A percentile compares a stretch with the other conserved stretches of the same genome.
phyloP scores from a whole-genome alignment of 2,329 filamentous ascomycete species.

The Penicillium sp. region DNA sequence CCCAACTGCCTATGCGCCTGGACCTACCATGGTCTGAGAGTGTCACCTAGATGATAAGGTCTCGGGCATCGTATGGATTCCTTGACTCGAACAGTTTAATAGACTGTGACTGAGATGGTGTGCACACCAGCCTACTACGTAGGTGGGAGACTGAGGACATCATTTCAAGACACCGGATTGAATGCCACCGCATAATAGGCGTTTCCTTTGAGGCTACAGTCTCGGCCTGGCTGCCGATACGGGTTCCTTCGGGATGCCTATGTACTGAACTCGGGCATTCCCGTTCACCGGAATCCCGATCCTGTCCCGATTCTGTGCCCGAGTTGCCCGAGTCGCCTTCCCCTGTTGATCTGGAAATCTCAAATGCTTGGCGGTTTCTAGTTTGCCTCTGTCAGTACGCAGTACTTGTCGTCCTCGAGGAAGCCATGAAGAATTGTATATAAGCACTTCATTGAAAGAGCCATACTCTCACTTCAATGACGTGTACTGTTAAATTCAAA shows the following conservation, averaged over 20 bases:
- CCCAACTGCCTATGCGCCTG: background rate
- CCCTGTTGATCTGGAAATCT: constrained; percentile 7
- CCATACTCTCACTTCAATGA: background rate
- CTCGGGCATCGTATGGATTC: constrained; percentile 6
- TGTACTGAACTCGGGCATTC: constrained; percentile 12
- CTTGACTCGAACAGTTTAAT: background rate
- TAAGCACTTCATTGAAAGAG: background rate
- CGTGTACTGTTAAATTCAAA: background rate
- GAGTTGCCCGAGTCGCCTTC: constrained; percentile 10
- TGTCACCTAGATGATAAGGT: constrained; percentile 6
- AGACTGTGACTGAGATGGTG: background rate
- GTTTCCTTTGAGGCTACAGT: background rate
- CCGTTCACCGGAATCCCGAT: constrained; percentile 24
- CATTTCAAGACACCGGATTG: background rate
- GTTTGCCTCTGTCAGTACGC: background rate
- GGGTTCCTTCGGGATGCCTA: constrained; percentile 18
- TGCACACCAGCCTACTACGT: background rate
- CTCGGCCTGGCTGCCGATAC: constrained; percentile 16
- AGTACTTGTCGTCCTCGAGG: background rate
- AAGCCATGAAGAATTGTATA: no score
- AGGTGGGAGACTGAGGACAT: background rate
- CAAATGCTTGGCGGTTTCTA: background rate
- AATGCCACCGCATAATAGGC: background rate
- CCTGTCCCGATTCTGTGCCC: constrained; percentile 14
- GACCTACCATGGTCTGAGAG: background rate